Evolutionary conservation across 257 asterid species (phyloP), one percentile per base, ranked within the genome.

Genomic region (Solanum ahanhuiri): DNA sequence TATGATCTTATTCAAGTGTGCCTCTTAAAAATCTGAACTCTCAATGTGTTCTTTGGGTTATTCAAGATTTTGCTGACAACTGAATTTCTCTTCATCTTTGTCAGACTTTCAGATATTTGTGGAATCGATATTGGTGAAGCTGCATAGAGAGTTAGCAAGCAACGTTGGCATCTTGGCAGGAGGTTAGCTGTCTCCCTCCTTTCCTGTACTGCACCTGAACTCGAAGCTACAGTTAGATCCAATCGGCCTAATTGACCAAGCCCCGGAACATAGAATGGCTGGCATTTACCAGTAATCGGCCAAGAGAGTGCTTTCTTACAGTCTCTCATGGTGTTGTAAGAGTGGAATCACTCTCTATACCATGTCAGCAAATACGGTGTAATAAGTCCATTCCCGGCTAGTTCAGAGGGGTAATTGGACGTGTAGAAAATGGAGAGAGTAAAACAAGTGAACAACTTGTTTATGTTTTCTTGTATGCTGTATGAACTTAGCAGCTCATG

Each of bases 111-210:
- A 25, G 94, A 93, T 86, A 85, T 92, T 8, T 92, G 95, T 87
- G 93, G 94, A 28, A 75, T 91, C 58, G 94, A 93, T 92, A 91
- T 93, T 25, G 91, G 87, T 12, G 86, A 91, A 76, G 95, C 95
- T 87, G 95, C 91, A 6, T 92, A 92, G 2, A 8, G 45, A 33
- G 28, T 34, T 71, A 34, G 30, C 48, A 20, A 72, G 81, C 0
- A 17, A 70, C 43, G 15, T 70, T 33, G 43, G 43, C 43, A 22
- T 31, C 79, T 34, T 72, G 15, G 51, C 17, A 34, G 51, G 17
- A 34, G 51, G 81, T 72, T 71, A 22, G 30, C 15, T 9, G 51
- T 72, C 30, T 35, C 48, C 79, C 41, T 79, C 58, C 41, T 57
- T 82, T 33, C 3, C 11, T 1, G 18, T 82, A 33, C 12, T 69